phyloP scores from a whole-genome alignment of 2,329 filamentous ascomycete genomes.

The Talaromyces atroroseus region DNA sequence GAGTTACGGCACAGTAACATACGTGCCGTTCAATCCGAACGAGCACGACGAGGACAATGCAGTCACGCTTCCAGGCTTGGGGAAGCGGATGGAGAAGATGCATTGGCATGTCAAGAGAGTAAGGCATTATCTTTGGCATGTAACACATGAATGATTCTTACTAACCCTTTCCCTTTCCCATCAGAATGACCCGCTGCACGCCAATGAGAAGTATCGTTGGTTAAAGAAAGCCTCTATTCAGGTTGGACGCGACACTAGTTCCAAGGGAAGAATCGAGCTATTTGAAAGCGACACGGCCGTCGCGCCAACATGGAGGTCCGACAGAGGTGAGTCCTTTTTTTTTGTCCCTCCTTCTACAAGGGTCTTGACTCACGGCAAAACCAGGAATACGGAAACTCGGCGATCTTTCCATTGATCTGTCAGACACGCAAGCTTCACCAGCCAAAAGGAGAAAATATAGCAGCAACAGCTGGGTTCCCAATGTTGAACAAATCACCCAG shows the following conservation, averaged over 20 bases:
- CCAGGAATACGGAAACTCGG: background rate
- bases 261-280: background rate
- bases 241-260: background rate
- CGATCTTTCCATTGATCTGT: background rate
- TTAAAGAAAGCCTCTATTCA: background rate
- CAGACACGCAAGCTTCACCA: background rate
- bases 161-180: background rate
- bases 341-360: background rate
- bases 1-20: conserved; percentile 4
- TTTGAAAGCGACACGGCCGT: background rate
- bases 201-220: conserved; percentile 2
- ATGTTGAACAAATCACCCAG: background rate
- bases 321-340: background rate
- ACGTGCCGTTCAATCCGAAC: background rate
- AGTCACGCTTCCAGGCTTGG: background rate
- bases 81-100: conserved; percentile 9
- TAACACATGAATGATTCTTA: background rate
- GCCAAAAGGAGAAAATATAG: background rate
- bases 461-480: background rate
- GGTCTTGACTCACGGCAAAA: background rate
- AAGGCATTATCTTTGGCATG: background rate
- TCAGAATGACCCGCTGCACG: background rate
- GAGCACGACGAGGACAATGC: background rate
- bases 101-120: conserved; percentile 12
- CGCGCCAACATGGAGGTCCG: background rate